A percentile compares a stretch with the other conserved stretches of the same genome.
phyloP scores from a whole-genome alignment of 1,284 basidiomycete genomes.

The Ganoderma multipileum region DNA sequence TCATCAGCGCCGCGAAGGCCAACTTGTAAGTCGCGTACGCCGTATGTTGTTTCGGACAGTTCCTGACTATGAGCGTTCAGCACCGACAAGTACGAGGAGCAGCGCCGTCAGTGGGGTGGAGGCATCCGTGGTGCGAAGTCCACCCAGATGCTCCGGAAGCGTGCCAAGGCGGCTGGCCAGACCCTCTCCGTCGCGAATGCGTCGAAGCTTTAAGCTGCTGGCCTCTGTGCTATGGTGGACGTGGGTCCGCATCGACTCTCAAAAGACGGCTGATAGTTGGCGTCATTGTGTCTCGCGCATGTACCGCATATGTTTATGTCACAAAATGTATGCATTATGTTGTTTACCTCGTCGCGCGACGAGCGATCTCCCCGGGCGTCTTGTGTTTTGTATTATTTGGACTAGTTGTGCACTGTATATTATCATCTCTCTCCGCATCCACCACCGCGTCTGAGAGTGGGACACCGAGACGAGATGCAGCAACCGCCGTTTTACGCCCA shows the following conservation, averaged over 20 bases:
- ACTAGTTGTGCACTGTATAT: constrained; percentile 2
- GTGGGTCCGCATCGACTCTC: constrained; percentile 14
- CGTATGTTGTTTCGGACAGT: constrained; percentile 5
- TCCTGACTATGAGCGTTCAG: constrained; percentile 46
- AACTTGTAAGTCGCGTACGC: constrained; percentile 77
- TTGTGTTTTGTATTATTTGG: constrained; percentile 1
- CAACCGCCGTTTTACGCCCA: not conserved
- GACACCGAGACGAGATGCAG: not conserved
- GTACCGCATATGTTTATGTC: constrained; percentile 27
- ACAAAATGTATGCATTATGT: constrained; percentile 27
- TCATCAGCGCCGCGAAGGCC: constrained; percentile 94
- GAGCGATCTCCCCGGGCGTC: not conserved
- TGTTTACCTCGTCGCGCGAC: not conserved
- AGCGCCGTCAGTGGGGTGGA: constrained; percentile 94
- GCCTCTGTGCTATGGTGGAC: constrained; percentile 11
- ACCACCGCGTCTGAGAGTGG: not conserved
- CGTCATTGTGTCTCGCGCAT: constrained; percentile 16
- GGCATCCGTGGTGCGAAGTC: constrained; percentile 95
- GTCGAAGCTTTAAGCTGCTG: constrained; percentile 61
- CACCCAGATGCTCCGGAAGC: constrained; percentile 91
- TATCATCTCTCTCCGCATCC: constrained; percentile 5
- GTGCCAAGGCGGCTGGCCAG: constrained; percentile 90
- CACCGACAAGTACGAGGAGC: constrained; percentile 96
- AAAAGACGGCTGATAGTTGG: constrained; percentile 26
- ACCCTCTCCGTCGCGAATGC: constrained; percentile 59